Evolutionary conservation across 805 yeast species (phyloP), one percentile per base, ranked within the genome.

Genomic region (Starmerella bombicola): DNA sequence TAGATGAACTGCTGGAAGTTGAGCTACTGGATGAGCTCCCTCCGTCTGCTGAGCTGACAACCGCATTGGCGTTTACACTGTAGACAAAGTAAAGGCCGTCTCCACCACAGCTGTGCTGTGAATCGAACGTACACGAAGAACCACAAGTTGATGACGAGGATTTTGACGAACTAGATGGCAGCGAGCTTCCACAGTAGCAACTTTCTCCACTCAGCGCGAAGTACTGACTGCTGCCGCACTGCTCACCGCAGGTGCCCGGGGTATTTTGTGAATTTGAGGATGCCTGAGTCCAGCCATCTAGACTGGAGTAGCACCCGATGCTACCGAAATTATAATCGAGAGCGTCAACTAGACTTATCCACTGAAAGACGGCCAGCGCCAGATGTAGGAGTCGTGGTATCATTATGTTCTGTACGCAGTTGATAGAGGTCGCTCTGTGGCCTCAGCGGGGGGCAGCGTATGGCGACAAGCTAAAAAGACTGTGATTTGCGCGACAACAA

Each of bases 181-280:
- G 42, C 1, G 62, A 46, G 51, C 68, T 61, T 21, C 88, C 88
- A 58, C 93, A 81, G 53, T 70, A 79, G 58, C 93, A 81, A 16
- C 59, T 57, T 20, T 64, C 52, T 7, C 84, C 58, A 10, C 67
- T 56, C 25, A 73, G 36, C 3, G 79, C 85, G 31, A 69, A 70
- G 16, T 68, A 65, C 17, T 64, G 60, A 52, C 59, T 63, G 7
- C 69, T 69, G 4, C 59, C 50, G 60, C 95, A 78, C 18, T 8
- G 20, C 17, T 35, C 30, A 10, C 50, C 51, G 28, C 53, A 51
- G 22, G 39, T 31, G n/a, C 45, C 45, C 12, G 65, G 62, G 6
- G 53, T 48, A 43, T 66, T 62, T 58, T 91, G 79, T 53, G 58
- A 61, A 56, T 70, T 71, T 3, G 66, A 52, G 23, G 78, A 81